These are phyloP conservation scores for Wallacemonas sp. DNA, from an alignment of 208 protist genomes.

Conservation along the genomic window DNA sequence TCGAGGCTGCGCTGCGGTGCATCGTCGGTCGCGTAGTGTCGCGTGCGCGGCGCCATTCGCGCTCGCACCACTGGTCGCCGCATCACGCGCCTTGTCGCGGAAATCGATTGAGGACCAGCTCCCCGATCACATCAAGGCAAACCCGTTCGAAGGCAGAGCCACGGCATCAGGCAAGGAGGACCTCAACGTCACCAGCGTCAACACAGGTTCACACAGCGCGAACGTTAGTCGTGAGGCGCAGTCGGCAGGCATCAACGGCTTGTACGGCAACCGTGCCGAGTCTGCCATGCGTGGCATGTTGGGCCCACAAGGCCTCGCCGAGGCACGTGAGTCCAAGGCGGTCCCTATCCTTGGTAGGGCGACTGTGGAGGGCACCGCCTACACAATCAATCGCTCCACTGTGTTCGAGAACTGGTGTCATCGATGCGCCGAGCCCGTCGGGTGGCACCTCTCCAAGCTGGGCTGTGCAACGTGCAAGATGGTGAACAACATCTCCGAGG, in stretches of 20 bases:
- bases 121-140: constrained; percentile 34
- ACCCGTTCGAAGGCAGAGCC: constrained; percentile 12
- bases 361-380: constrained; percentile 66
- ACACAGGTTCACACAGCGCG: background rate
- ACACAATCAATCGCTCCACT: constrained; percentile 79
- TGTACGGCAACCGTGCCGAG: constrained; percentile 77
- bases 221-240: constrained; percentile 23
- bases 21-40: background rate
- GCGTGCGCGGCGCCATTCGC: background rate
- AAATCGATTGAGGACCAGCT: constrained; percentile 33
- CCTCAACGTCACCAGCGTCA: background rate
- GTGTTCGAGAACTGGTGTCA: constrained; percentile 85
- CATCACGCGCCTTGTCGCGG: constrained; percentile 16
- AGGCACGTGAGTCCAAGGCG: constrained; percentile 75
- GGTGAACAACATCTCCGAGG: constrained; percentile 76
- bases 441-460: constrained; percentile 82
- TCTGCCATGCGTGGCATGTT: constrained; percentile 83
- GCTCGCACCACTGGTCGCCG: background rate
- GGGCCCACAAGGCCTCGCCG: constrained; percentile 70
- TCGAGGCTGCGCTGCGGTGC: background rate
- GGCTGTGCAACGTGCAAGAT: constrained; percentile 86
- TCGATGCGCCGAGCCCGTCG: constrained; percentile 63
- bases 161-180: background rate
- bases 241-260: constrained; percentile 70
- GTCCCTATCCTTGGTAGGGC: constrained; percentile 79